A percentile compares a stretch with the other conserved stretches of the same genome.
Evolutionary conservation across 768 basidiomycete genomes (phyloP).

Genomic region (Termitomyces sp.): DNA sequence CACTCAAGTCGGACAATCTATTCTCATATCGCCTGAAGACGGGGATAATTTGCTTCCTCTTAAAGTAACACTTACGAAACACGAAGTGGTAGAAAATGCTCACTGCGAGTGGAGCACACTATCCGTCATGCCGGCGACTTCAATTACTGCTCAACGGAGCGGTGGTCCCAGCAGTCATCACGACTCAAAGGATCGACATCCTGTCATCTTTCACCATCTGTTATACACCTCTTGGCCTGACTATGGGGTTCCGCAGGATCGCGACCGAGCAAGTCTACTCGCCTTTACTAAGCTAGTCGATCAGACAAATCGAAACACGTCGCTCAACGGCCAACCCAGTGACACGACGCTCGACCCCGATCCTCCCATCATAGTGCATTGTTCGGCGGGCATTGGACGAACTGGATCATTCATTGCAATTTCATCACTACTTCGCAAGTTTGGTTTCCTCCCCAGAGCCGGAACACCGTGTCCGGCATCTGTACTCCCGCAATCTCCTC

Average conservation of each 20-base stretch:
- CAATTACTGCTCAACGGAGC: background rate
- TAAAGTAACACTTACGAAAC: slow-evolving; percentile 51
- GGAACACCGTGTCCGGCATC: slow-evolving; percentile 23
- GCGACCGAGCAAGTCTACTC: slow-evolving; percentile 56
- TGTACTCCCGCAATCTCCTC: slow-evolving; percentile 40
- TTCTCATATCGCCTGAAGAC: slow-evolving; percentile 40
- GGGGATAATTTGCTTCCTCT: slow-evolving; percentile 37
- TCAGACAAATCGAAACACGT: slow-evolving; percentile 45
- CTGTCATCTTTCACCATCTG: slow-evolving; percentile 62
- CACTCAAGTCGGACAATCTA: slow-evolving; percentile 43
- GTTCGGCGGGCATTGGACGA: slow-evolving; percentile 84
- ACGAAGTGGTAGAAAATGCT: slow-evolving; percentile 43
- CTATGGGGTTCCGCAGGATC: slow-evolving; percentile 66
- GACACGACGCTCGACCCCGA: slow-evolving; percentile 39
- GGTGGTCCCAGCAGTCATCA: background rate
- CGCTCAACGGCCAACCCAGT: slow-evolving; percentile 21
- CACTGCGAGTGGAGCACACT: slow-evolving; percentile 60
- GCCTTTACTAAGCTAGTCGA: slow-evolving; percentile 65
- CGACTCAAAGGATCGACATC: slow-evolving; percentile 19
- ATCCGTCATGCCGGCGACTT: slow-evolving; percentile 38
- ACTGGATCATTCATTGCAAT: slow-evolving; percentile 84
- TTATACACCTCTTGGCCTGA: slow-evolving; percentile 81
- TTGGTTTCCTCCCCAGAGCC: slow-evolving; percentile 40
- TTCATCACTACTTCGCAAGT: slow-evolving; percentile 67
- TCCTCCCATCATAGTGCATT: slow-evolving; percentile 78